Conservation (phyloP, 306 rosid genomes). For the Canavalia gladiata region DNA sequence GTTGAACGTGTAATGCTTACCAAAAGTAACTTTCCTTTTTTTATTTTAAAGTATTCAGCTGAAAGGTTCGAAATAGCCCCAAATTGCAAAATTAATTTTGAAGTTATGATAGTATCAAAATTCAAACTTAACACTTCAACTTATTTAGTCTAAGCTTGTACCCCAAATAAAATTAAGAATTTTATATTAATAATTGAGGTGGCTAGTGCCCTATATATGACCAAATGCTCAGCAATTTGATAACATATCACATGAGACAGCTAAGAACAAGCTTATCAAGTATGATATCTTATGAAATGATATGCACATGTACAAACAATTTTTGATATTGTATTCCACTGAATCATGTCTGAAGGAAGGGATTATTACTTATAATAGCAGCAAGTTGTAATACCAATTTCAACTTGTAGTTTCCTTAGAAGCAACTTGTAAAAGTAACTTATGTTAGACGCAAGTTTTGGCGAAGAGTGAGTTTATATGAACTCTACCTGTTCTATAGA, state of each 20-base stretch:
- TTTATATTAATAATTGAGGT: not conserved
- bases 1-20: not conserved
- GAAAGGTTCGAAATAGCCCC: not conserved
- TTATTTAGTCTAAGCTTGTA: not conserved
- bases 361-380: not conserved
- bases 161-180: not conserved
- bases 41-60: not conserved
- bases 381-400: not conserved
- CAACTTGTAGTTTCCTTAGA: not conserved
- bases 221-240: not conserved
- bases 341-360: not conserved
- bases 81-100: not conserved
- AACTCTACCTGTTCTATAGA: not conserved
- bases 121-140: not conserved
- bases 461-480: not conserved
- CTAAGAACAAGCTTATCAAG: constrained; percentile 5
- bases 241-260: constrained; percentile 37
- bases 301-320: not conserved
- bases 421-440: not conserved
- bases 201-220: not conserved
- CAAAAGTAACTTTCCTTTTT: not conserved
- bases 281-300: not conserved
- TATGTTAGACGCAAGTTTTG: not conserved
- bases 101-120: not conserved
- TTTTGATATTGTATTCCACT: not conserved